Evolutionary conservation across 768 basidiomycete species (phyloP), one percentile per base, ranked within the genome.

Genomic region (Xerocomus potaroensis): DNA sequence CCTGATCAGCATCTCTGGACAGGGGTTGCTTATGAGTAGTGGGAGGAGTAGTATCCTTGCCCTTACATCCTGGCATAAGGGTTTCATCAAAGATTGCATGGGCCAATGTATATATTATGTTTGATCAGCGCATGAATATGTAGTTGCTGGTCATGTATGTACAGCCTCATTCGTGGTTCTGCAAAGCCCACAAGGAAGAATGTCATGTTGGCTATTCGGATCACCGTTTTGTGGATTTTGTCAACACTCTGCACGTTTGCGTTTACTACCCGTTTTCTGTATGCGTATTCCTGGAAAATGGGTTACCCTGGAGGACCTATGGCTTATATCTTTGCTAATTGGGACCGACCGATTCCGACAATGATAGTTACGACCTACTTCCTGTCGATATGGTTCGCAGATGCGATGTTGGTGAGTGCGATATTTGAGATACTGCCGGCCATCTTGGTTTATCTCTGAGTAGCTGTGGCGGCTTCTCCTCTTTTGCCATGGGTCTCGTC

Each of bases 381-480:
- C 16, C 6, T 40, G 23, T 33, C 38, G n/a, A 40, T 34, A 22
- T 40, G 37, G 45, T 15, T 40, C 11, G 23, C 45, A 19, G 38
- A 47, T n/a, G 31, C 23, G 15, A 11, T 47, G 14, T n/a, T 47
- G 29, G 45, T 40, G 31, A 26, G 31, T 19, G 16, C 18, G n/a
- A 9, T 22, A 8, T 19, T n/a, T n/a, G n/a, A n/a, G n/a, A n/a
- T 12, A n/a, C 1, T 40, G 8, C 16, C 8, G 8, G 24, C 1
- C 18, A 30, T 4, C 24, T 30, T 46, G 21, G 34, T 18, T 18
- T 14, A 8, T 8, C 16, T n/a, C n/a, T n/a, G n/a, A n/a, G n/a
- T 32, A 46, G 45, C 15, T 45, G 15, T 45, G 44, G 44, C 36
- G 44, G 7, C 35, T 45, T 12, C 10, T 38, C 23, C 3, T 46